Evolutionary conservation across 116 monocot genomes (phyloP).

Genomic region (Dioscorea cayenensis): DNA sequence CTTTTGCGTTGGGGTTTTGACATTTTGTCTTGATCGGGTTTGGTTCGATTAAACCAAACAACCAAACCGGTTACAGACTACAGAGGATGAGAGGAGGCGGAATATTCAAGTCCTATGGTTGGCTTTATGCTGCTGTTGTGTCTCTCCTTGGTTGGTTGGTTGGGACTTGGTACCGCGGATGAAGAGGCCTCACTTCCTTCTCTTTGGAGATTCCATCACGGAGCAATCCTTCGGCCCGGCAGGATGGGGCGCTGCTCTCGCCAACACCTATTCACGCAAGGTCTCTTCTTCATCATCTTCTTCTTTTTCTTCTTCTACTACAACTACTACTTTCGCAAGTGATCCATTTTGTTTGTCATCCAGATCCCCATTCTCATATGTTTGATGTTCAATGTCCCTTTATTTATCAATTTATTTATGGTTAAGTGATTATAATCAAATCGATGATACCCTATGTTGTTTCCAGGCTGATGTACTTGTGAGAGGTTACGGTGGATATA

Average conservation of each 20-base stretch:
- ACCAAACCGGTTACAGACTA: too few relatives aligned
- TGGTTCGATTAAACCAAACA: too few relatives aligned
- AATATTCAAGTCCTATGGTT: not conserved
- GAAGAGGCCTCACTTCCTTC: constrained; percentile 43
- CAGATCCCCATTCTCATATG: not conserved
- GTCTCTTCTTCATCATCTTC: constrained; percentile 13
- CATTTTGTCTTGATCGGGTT: too few relatives aligned
- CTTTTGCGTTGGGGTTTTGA: too few relatives aligned
- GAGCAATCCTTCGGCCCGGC: constrained; percentile 75
- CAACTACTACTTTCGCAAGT: not conserved
- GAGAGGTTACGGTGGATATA: constrained; percentile 74
- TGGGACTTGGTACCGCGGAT: not conserved
- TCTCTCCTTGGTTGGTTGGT: not conserved
- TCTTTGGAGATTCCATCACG: constrained; percentile 93
- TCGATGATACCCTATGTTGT: not conserved
- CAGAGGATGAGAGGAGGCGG: too few relatives aligned
- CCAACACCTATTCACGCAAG: constrained; percentile 84
- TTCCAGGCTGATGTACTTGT: constrained; percentile 58
- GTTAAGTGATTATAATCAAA: not conserved
- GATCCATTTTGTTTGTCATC: not conserved
- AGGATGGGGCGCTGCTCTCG: constrained; percentile 91
- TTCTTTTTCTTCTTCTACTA: not conserved
- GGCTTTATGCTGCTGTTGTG: not conserved
- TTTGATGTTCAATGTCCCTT: not conserved
- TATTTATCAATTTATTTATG: not conserved